Base-by-base conservation (phyloP, 2,329 filamentous ascomycete species). In the Paecilomyces variotii region DNA sequence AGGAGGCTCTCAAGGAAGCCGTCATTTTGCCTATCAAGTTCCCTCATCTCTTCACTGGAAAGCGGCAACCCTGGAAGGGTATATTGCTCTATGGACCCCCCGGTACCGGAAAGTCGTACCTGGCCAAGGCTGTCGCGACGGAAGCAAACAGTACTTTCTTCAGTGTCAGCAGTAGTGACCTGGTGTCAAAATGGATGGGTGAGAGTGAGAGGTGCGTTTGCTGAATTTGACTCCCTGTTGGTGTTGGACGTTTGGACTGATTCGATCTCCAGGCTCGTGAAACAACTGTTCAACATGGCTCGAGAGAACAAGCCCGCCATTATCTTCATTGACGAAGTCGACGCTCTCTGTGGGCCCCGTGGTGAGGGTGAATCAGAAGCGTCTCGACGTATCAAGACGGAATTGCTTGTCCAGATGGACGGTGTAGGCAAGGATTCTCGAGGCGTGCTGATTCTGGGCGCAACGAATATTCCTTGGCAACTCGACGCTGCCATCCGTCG, bases 131-230 rank as follows among this genome's bases (percentile, higher is more conserved):
- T 2, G 93, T 99, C 55, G 94, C 94, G 56, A 99, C 94, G 19
- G 94, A 99, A 77, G 94, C 94, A 60, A 97, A 99, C 76, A 97
- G 92, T 76, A 97, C 94, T 2, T 99, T 99, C 74, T 99, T 99
- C 83, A 97, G 91, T 70, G 93, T 99, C 65, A 96, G 90, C 77
- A 96, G 90, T 81, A 96, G 91, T 71, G 94, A 99, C 73, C 76
- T 99, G 75, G 94, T 99, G 61, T 96, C 91, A 74, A 99, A 99
- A 74, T 99, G 94, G 94, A 99, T 99, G 94, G 94, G 94, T 79
- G 94, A 99, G 77, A 95, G 90, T 81, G 94, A 99, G 85, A 86
- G 91, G 90, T 95, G 79, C 54, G 52, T 54, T 32, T n/a, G n/a
- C n/a, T 49, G 24, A 25, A 39, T 24, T 26, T 50, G 27, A 12